Evolutionary conservation across 148 eudicot genomes (phyloP).

Genomic region (Vaccinium vitisidaea): DNA sequence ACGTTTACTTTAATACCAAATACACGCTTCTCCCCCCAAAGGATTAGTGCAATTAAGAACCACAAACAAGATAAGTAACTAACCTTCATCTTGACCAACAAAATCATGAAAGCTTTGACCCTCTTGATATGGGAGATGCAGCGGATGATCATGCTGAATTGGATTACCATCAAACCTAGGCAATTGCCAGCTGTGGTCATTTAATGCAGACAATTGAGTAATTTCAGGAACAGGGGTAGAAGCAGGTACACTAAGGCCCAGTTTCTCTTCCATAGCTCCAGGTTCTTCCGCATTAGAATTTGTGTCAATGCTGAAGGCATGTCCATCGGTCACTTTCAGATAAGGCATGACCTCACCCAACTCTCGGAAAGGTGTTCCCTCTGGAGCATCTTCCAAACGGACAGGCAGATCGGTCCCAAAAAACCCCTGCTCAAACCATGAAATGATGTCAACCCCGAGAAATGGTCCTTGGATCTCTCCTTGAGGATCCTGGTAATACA

Average conservation of each 20-base stretch:
- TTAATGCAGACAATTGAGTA: slow-evolving; percentile 31
- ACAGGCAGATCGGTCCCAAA: slow-evolving; percentile 83
- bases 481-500: slow-evolving; percentile 87
- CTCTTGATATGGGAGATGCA: slow-evolving; percentile 40
- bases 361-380: slow-evolving; percentile 58
- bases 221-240: slow-evolving; percentile 40
- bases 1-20: slow-evolving; percentile 3
- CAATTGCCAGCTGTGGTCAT: slow-evolving; percentile 47
- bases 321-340: slow-evolving; percentile 45
- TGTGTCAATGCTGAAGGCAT: slow-evolving; percentile 27
- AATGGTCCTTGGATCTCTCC: slow-evolving; percentile 96
- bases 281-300: slow-evolving; percentile 38
- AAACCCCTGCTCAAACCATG: slow-evolving; percentile 98
- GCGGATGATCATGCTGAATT: slow-evolving; percentile 35
- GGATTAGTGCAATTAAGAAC: neutral
- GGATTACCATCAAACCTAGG: slow-evolving; percentile 45
- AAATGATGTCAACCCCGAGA: slow-evolving; percentile 89
- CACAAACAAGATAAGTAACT: neutral
- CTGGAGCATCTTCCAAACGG: slow-evolving; percentile 73
- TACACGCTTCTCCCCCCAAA: neutral
- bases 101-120: slow-evolving; percentile 51
- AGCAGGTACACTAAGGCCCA: slow-evolving; percentile 23
- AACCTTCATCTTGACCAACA: slow-evolving; percentile 81
- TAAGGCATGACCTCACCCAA: slow-evolving; percentile 89
- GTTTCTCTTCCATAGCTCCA: slow-evolving; percentile 29